These are phyloP conservation scores for Zopfia rhizophila DNA, from an alignment of 2,329 filamentous ascomycete species.

Conservation along the genomic window DNA sequence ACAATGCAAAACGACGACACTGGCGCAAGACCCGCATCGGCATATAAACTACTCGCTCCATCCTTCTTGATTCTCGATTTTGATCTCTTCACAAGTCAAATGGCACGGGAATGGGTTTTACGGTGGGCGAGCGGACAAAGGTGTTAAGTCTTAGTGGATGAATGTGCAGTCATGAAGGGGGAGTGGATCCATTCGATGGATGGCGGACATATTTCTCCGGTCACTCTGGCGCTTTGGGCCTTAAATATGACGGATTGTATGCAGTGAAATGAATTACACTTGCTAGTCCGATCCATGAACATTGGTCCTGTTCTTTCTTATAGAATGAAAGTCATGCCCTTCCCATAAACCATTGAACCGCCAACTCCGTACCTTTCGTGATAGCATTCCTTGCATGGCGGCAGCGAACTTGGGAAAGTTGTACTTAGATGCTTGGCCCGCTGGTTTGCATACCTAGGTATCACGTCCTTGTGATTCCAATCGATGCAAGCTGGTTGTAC, in stretches of 20 bases:
- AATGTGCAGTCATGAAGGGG: constrained; percentile 32
- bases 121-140: constrained; percentile 35
- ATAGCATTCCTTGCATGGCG: no score
- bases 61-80: constrained; percentile 46
- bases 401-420: no score
- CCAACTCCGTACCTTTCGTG: no score
- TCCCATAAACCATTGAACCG: no score
- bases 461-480: no score
- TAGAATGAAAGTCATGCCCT: constrained; percentile 4
- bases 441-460: no score
- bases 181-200: constrained; percentile 33
- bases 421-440: no score
- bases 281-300: constrained; percentile 36
- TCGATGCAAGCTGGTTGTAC: no score
- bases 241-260: constrained; percentile 48
- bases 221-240: constrained; percentile 51
- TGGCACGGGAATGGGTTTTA: constrained; percentile 44
- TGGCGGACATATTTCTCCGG: constrained; percentile 38
- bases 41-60: constrained; percentile 79
- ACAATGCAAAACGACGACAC: constrained; percentile 99
- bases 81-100: constrained; percentile 37
- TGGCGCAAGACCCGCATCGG: constrained; percentile 99
- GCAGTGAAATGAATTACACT: constrained; percentile 47
- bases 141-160: constrained; percentile 5
- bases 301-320: neutral